Percentiles rank a stretch among this genome's conserved stretches.
phyloP scores from a whole-genome alignment of 768 basidiomycete species.

The Collybiopsis luxurians region DNA sequence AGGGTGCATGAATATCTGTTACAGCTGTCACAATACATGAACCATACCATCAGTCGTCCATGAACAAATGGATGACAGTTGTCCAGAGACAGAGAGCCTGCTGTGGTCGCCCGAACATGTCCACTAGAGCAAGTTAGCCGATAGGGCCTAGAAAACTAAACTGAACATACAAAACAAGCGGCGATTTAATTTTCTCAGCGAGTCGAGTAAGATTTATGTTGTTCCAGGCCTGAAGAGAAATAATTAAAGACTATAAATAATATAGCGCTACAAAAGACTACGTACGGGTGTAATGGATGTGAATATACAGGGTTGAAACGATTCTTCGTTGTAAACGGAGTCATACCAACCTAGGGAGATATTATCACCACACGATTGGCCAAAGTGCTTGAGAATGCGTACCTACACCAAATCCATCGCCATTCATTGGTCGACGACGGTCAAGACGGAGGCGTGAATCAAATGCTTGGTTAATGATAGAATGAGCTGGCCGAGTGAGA shows the following conservation, averaged over 20 bases:
- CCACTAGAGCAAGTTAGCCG: conserved; percentile 41
- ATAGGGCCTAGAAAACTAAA: not conserved
- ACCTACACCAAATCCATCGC: conserved; percentile 97
- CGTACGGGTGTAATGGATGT: conserved; percentile 90
- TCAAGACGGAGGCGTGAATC: conserved; percentile 89
- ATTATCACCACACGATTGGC: not conserved
- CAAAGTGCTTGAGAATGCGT: conserved; percentile 18
- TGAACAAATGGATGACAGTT: conserved; percentile 96
- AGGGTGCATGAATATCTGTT: not conserved
- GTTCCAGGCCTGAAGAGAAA: conserved; percentile 61
- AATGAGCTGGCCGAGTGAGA: conserved; percentile 92
- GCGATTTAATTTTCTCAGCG: conserved; percentile 96
- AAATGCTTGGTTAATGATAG: conserved; percentile 96
- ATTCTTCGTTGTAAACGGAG: conserved; percentile 76
- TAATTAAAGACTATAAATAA: not conserved
- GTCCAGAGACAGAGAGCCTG: conserved; percentile 86
- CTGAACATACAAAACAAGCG: conserved; percentile 80
- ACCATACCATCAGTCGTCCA: conserved; percentile 82
- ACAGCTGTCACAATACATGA: not conserved
- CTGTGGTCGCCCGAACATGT: conserved; percentile 93
- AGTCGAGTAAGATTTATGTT: conserved; percentile 90
- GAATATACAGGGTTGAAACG: conserved; percentile 90
- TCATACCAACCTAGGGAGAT: conserved; percentile 84
- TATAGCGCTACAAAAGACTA: not conserved
- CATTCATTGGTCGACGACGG: conserved; percentile 82